phyloP scores from a whole-genome alignment of 75 land plant genomes.

The Pseudotsuga menziesii region DNA sequence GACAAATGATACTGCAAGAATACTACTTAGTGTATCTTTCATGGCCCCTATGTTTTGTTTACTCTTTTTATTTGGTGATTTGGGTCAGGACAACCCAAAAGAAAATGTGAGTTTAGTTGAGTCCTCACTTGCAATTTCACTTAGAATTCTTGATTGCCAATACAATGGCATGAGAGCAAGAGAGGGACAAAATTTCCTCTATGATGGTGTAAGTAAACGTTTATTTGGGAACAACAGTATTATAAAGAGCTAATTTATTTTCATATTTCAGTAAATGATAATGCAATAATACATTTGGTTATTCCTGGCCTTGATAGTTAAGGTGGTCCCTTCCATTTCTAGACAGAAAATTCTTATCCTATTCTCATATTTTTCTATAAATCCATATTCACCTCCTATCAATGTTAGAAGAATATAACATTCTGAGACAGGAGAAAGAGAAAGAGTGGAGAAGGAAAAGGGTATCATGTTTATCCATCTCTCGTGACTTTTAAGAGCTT shows the following conservation, averaged over 20 bases:
- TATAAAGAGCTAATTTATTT: background rate
- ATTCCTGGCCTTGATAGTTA: background rate
- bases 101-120: background rate
- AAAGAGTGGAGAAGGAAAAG: slow-evolving; percentile 60
- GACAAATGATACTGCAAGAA: background rate
- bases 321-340: background rate
- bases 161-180: slow-evolving; percentile 66
- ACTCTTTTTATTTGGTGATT: background rate
- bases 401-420: slow-evolving; percentile 70
- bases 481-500: background rate
- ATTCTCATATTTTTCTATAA: background rate
- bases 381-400: slow-evolving; percentile 57
- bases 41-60: background rate
- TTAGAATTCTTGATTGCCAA: slow-evolving; percentile 46
- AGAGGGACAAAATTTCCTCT: slow-evolving; percentile 57
- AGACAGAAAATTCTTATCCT: background rate
- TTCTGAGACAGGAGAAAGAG: slow-evolving; percentile 68
- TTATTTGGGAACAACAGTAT: background rate
- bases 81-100: background rate
- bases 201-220: slow-evolving; percentile 70
- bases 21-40: background rate
- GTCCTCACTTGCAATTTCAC: background rate
- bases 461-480: slow-evolving; percentile 25
- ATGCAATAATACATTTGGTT: too few species aligned
- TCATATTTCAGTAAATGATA: background rate